Evolutionary conservation across 345 rosid species (phyloP), one percentile per base, ranked within the genome.

Genomic region (Citrus australasica): DNA sequence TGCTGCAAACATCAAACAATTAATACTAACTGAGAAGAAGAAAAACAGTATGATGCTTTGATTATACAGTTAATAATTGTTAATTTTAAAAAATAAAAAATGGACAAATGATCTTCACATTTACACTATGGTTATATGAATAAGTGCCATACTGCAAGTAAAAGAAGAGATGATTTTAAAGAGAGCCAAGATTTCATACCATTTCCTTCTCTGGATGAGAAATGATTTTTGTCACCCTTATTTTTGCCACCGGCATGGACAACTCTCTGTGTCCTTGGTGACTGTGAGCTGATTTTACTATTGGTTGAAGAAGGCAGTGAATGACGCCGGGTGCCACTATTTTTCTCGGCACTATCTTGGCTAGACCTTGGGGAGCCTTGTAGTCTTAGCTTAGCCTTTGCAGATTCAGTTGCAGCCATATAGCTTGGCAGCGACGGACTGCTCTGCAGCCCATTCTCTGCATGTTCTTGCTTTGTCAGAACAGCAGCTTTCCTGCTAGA

Each of bases 401-500:
- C 98, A 28, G 98, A 93, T 87, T 83, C 87, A 66, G 98, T 95
- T 64, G 97, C 98, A 81, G 88, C 91, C 98, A 95, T 93, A 82
- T 92, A 95, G 86, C 98, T 93, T 40, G 98, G 98, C 58, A 93
- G 64, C 35, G 89, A 33, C 0, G 92, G 93, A 85, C 89, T 91
- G 82, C 73, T 85, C 78, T 89, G 92, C 9, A 67, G 28, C 60
- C 93, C 94, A 83, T 91, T 91, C 81, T 95, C 98, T 64, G 84
- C 84, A 64, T 76, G 62, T 78, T 92, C 94, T 78, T 89, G 90
- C 86, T 89, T 93, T 62, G 79, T 79, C 40, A 81, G 71, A 77
- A 66, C 75, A 35, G 86, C 83, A 84, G 84, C 51, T 84, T 89
- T 95, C 76, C 79, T 84, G 83, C 88, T 79, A 17, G 86, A 83